Evolutionary conservation across 352 stramenopile genomes (phyloP), one percentile per base, ranked within the genome.

Genomic region (Peronospora farinosa): DNA sequence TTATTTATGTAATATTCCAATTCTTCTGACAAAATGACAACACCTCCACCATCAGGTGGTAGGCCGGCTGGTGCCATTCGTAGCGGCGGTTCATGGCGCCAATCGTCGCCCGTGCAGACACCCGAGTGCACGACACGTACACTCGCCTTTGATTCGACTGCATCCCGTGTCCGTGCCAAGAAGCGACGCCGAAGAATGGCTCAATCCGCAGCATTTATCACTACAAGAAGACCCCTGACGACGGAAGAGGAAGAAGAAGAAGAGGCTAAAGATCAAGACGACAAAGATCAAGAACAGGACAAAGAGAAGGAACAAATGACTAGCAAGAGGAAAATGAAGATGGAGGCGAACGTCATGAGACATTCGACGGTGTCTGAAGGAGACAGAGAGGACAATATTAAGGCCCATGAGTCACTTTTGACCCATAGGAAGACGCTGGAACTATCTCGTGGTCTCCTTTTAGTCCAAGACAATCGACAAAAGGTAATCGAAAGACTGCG

Each of bases 61-160:
- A 48, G 47, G 8, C 32, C 42, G 31, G 40, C 35, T 10, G 19
- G 49, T 45, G 40, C 61, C 63, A 63, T 66, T 69, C 61, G 47
- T 51, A 54, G 51, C 33, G 23, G 51, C 33, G 23, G 41, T 40
- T 44, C 51, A 5, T 64, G 48, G 52, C 45, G 40, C 16, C 61
- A 69, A 72, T 50, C 61, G 59, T 62, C 66, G 62, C 58, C 62
- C 17, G 51, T 69, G 50, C 58, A 72, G 66, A 75, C 66, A 51
- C 66, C 66, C 3, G 63, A 75, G 40, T 63, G 45, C 50, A 75
- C 66, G 7, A 74, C 62, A 2, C 66, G 66, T 36, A 75, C 66
- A 25, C 51, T 75, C 28, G 62, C 66, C 31, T 75, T 75, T 54
- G 63, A 75, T 52, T 75, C 66, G 28, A 52, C 49, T 0, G 51